These are phyloP conservation scores for Cladosporium sp. DNA, from an alignment of 2,329 filamentous ascomycete species.

Conservation along the genomic window DNA sequence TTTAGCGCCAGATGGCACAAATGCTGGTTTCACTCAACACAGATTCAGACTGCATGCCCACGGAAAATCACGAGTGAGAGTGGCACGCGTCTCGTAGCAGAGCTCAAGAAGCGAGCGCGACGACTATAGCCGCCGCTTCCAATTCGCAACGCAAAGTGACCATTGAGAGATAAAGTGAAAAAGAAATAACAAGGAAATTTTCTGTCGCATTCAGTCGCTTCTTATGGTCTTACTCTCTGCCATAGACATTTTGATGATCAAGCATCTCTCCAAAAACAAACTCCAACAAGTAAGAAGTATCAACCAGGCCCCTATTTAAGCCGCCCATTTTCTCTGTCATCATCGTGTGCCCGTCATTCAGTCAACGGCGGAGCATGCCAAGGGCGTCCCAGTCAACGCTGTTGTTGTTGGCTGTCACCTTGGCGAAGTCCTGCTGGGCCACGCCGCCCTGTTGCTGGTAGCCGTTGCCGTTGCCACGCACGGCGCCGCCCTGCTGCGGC, in stretches of 20 bases:
- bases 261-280: neutral
- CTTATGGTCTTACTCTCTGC: conserved; percentile 14
- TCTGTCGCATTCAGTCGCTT: neutral
- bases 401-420: neutral
- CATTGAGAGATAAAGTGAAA: neutral
- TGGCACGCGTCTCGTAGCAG: neutral
- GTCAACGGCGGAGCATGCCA: conserved; percentile 3
- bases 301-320: neutral
- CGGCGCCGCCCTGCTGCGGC: neutral
- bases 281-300: neutral
- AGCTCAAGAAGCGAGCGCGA: neutral
- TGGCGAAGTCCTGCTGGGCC: conserved; percentile 11
- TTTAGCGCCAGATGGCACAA: neutral
- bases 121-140: neutral
- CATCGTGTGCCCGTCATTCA: neutral
- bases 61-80: neutral
- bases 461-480: neutral
- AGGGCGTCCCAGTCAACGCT: conserved; percentile 13
- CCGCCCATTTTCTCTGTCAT: neutral
- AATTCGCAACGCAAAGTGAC: neutral
- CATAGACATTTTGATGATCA: neutral
- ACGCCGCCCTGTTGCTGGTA: conserved; percentile 10
- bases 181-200: neutral
- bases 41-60: neutral
- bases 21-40: neutral